A percentile compares a stretch with the other conserved stretches of the same genome.
These are phyloP conservation scores for Lachnellula occidentalis DNA, from an alignment of 2,329 filamentous ascomycete species.

Conservation along the genomic window DNA sequence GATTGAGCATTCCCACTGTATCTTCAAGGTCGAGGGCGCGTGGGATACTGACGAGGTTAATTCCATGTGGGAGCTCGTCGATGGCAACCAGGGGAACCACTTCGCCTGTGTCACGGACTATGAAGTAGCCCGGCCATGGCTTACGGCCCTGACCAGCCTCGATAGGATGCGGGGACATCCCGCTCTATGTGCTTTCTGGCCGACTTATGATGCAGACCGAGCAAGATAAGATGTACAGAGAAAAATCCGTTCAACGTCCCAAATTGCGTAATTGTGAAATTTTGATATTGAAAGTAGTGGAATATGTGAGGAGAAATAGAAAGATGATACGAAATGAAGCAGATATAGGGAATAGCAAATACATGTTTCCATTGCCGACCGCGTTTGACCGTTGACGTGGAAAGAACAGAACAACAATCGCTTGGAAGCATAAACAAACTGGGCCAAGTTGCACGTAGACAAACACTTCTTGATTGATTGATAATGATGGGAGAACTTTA, in stretches of 20 bases:
- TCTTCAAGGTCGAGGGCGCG: slow-evolving; percentile 25
- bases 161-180: slow-evolving; percentile 3
- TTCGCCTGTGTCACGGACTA: slow-evolving; percentile 38
- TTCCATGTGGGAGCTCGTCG: slow-evolving; percentile 43
- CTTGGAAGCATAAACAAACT: neutral
- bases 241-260: no score
- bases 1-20: slow-evolving; percentile 27
- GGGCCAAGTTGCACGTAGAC: neutral
- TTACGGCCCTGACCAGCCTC: slow-evolving; percentile 1
- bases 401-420: neutral
- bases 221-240: no score
- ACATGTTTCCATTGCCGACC: neutral
- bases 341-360: neutral
- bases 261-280: no score
- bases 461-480: no score
- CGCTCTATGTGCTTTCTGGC: neutral
- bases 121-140: slow-evolving; percentile 35
- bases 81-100: slow-evolving; percentile 50
- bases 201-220: neutral
- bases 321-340: neutral
- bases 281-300: no score
- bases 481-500: neutral
- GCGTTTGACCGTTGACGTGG: slow-evolving; percentile 3
- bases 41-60: slow-evolving; percentile 34
- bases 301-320: neutral